Evolutionary conservation across 2,329 filamentous ascomycete species (phyloP).

Genomic region (Microdochium trichocladiopsis): DNA sequence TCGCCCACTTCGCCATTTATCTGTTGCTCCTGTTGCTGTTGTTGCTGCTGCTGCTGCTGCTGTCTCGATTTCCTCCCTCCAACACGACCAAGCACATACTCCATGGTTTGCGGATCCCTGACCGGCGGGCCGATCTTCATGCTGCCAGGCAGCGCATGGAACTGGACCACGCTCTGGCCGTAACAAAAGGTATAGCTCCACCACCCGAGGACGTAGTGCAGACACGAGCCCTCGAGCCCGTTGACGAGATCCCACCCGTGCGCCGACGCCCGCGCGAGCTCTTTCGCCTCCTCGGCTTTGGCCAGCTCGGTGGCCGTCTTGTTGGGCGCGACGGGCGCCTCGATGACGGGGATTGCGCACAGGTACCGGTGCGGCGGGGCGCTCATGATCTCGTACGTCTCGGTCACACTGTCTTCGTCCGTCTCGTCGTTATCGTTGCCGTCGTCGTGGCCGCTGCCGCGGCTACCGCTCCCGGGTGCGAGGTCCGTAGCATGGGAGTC

Average conservation of each 20-base stretch:
- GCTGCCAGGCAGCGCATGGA: conserved; percentile 69
- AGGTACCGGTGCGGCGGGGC: conserved; percentile 66
- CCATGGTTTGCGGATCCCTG: conserved; percentile 67
- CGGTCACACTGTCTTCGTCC: conserved; percentile 22
- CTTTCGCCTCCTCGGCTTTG: conserved; percentile 70
- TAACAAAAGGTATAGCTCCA: conserved; percentile 97
- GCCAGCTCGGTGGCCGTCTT: conserved; percentile 61
- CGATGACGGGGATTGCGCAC: conserved; percentile 74
- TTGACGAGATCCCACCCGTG: conserved; percentile 75
- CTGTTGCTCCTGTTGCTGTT: conserved; percentile 9
- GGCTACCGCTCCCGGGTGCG: conserved; percentile 2
- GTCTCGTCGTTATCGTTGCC: conserved; percentile 11
- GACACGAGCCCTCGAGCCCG: conserved; percentile 70
- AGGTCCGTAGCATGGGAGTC: conserved; percentile 16
- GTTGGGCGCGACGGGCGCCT: conserved; percentile 47
- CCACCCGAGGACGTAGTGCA: conserved; percentile 81
- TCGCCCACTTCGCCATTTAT: background rate
- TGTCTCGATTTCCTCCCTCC: conserved; percentile 5
- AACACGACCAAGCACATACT: conserved; percentile 69
- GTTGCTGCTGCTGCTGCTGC: conserved; percentile 6
- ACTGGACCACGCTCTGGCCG: conserved; percentile 79
- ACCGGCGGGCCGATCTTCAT: conserved; percentile 66
- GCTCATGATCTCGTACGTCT: conserved; percentile 68
- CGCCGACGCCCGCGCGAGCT: conserved; percentile 68
- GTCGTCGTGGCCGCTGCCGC: background rate